Evolutionary conservation across 768 basidiomycete species (phyloP), one percentile per base, ranked within the genome.

Genomic region (Suillus brevipes): DNA sequence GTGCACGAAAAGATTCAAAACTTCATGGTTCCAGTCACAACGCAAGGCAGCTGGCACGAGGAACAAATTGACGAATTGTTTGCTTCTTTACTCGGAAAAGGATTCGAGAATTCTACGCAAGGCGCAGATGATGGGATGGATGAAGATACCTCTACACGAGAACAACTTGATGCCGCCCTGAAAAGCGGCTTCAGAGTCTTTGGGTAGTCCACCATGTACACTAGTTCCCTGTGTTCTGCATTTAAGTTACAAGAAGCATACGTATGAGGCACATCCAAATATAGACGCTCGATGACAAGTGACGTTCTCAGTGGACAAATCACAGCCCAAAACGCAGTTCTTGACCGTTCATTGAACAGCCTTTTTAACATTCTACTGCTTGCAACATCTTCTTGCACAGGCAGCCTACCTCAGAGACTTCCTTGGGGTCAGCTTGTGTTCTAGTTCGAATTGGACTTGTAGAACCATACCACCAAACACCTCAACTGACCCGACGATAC

Each of bases 11-110:
- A 97, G 79, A 80, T 97, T 59, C 93, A 95, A 75, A 95, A 95
- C 76, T 99, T 98, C 74, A 97, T 97, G 91, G 93, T 95, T 2
- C 97, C 97, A 7, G 88, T 95, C 14, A 85, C 86, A 8, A 68
- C 69, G 23, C 74, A 78, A 40, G 87, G 87, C 36, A 84, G 80
- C 63, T 99, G 97, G 97, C 94, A 97, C 68, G 95, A 98, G 65
- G 94, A 95, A 72, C 97, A 99, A 79, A 85, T 95, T 62, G 96
- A 99, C 72, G 97, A 99, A 74, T 78, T 99, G 62, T 99, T 99
- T 77, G 84, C 88, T 31, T 94, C 92, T 36, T 76, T 99, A 52
- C 82, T 99, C 37, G 95, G 96, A 1, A 88, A 83, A 73, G 89
- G 89, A 9, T 87, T 86, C 63, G 85, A 86, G 69, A 72, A 73